Evolutionary conservation across 2,329 filamentous ascomycete species (phyloP).

Genomic region (Exophiala phaeomuriformis): DNA sequence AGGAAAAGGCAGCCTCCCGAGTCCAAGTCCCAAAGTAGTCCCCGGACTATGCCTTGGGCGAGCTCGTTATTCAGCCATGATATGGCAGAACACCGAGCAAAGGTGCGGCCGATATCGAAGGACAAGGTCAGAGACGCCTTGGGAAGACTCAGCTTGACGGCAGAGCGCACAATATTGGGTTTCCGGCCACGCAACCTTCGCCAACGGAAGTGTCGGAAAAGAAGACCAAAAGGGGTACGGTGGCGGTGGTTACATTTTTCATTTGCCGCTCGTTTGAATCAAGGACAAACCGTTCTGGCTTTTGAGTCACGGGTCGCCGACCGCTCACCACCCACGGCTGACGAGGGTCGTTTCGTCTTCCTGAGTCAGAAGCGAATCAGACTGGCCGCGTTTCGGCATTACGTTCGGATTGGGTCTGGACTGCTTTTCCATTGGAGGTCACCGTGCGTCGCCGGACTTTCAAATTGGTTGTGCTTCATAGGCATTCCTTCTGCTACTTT

Average conservation of each 20-base stretch:
- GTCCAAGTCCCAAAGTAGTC: neutral
- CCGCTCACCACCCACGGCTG: too few relatives aligned
- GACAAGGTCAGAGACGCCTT: neutral
- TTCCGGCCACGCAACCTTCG: neutral
- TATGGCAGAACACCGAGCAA: neutral
- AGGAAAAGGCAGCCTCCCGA: conserved; percentile 2
- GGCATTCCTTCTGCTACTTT: conserved; percentile 7
- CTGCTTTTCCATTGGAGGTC: conserved; percentile 6
- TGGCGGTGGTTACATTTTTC: conserved; percentile 4
- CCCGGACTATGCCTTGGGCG: neutral
- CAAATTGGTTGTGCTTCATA: conserved; percentile 16
- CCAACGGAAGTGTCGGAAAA: neutral
- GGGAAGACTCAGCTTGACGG: neutral
- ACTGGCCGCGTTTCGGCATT: conserved; percentile 19
- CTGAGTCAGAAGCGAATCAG: conserved; percentile 17
- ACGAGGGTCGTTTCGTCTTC: neutral
- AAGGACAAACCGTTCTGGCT: conserved; percentile 5
- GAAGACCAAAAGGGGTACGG: conserved; percentile 7
- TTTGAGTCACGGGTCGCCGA: conserved; percentile 4
- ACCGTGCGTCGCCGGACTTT: conserved; percentile 1
- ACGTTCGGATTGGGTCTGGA: conserved; percentile 4
- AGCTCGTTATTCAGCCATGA: neutral
- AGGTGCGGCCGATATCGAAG: neutral
- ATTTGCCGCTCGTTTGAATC: conserved; percentile 16
- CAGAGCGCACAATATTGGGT: neutral